Evolutionary conservation across 352 stramenopile genomes (phyloP).

Genomic region (Phytophthora lateralis): DNA sequence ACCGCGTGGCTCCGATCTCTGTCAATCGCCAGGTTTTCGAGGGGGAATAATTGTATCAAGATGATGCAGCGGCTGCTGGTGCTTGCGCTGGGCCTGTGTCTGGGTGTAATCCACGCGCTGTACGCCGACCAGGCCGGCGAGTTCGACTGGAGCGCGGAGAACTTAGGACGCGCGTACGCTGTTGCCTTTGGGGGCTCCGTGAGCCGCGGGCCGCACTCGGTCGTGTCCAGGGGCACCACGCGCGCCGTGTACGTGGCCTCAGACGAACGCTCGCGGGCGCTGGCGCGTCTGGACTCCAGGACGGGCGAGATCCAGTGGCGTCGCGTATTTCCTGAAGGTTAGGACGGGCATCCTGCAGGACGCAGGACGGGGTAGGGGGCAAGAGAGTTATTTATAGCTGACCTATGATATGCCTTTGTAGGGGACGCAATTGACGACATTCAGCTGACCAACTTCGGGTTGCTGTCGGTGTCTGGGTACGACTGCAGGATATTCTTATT

Average conservation of each 20-base stretch:
- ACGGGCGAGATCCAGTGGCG: conserved; percentile 80
- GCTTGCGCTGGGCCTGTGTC: conserved; percentile 30
- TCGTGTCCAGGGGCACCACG: conserved; percentile 44
- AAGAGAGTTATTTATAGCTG: conserved; percentile 2
- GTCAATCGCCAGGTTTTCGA: background rate
- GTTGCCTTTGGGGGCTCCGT: conserved; percentile 58
- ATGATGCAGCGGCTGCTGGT: conserved; percentile 35
- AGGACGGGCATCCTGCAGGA: conserved; percentile 4
- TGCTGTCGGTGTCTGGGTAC: conserved; percentile 75
- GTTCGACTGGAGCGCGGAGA: conserved; percentile 78
- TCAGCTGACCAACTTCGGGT: conserved; percentile 68
- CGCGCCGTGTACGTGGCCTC: conserved; percentile 75
- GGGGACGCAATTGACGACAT: conserved; percentile 71
- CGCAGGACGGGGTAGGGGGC: background rate
- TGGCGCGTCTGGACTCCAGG: conserved; percentile 73
- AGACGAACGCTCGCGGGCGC: conserved; percentile 57
- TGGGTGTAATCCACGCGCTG: conserved; percentile 40
- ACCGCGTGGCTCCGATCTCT: background rate
- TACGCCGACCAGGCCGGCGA: conserved; percentile 81
- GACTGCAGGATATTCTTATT: conserved; percentile 18
- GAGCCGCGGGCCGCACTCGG: conserved; percentile 41
- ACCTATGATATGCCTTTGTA: conserved; percentile 26
- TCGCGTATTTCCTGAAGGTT: conserved; percentile 60
- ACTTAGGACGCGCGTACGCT: conserved; percentile 57
- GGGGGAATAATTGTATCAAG: conserved; percentile 3